Base-by-base conservation (phyloP, 169 alveolate species). In the Amoebophrya sp. region DNA sequence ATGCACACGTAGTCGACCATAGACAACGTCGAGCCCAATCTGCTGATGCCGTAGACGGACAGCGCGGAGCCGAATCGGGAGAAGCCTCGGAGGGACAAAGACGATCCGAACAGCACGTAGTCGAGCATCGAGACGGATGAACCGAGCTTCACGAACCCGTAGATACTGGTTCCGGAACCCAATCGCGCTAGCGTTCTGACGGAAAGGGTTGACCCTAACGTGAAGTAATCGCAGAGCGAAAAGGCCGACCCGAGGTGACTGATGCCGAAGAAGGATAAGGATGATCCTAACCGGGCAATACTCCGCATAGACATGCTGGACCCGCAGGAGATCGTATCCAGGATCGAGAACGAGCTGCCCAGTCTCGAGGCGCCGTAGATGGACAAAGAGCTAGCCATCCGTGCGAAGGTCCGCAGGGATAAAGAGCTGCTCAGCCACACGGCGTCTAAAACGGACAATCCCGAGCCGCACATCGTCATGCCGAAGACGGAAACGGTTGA, bases 11-110 rank as follows among this genome's bases (percentile, higher is more conserved):
- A 29, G n/a, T 40, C 35, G 89, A 92, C 77, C 91, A 77, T 91
- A 23, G 89, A 77, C 33, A 55, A 66, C 47, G 92, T 47, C 77
- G 91, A 55, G 1, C 94, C 94, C 92, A 33, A 89, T 53, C 77
- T 40, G 89, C 40, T 39, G 77, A 89, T 23, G 40, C 92, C 92
- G 94, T 77, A 47, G 53, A 66, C 54, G n/a, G 47, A 32, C 92
- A 89, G 39, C 41, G 39, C 12, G 3, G 32, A 23, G 29, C 92
- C 93, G 14, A 90, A 88, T 41, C 90, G 35, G 39, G 77, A 38
- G 89, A 40, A 38, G 40, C 88, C 90, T 3, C 89, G 35, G 0
- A 39, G 33, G 10, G 88, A 89, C 53, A 66, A 55, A 23, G 41
- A 18, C 23, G 32, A 7, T 12, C 92, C 93, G 32, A 89, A 38